phyloP scores from a whole-genome alignment of 2,329 filamentous ascomycete genomes.

The Fusarium sp. region DNA sequence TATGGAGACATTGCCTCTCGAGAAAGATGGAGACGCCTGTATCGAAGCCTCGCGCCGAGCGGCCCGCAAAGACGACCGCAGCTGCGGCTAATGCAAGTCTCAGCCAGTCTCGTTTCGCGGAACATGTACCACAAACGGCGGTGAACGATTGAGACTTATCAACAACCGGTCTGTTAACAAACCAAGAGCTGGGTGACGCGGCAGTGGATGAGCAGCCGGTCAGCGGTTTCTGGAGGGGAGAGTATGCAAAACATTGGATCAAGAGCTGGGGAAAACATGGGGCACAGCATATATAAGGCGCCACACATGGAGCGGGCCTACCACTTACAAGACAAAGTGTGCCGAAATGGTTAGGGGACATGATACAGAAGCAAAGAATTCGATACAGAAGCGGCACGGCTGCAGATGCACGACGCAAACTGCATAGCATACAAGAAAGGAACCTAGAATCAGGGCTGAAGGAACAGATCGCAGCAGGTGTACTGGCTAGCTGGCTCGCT shows the following conservation, averaged over 20 bases:
- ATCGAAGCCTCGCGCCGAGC: conserved; percentile 36
- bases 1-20: conserved; percentile 38
- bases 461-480: conserved; percentile 33
- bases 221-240: conserved; percentile 40
- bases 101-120: conserved; percentile 11
- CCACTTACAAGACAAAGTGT: conserved; percentile 15
- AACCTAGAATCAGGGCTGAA: conserved; percentile 37
- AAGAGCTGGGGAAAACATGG: conserved; percentile 29
- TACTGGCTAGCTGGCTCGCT: conserved; percentile 11
- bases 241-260: conserved; percentile 41
- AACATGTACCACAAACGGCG: conserved; percentile 39
- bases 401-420: conserved; percentile 23
- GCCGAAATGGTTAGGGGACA: conserved; percentile 3
- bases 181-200: conserved; percentile 21
- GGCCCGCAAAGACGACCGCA: conserved; percentile 29
- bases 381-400: conserved; percentile 23
- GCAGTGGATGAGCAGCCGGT: conserved; percentile 34
- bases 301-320: no score
- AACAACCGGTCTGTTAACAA: conserved; percentile 25
- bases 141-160: conserved; percentile 35
- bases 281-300: conserved; percentile 25
- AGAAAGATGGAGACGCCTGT: conserved; percentile 34
- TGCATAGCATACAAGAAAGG: conserved; percentile 25
- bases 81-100: conserved; percentile 42
- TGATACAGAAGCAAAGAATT: conserved; percentile 11